Evolutionary conservation across 2,329 filamentous ascomycete genomes (phyloP).

Genomic region (Aspergillus sp.): DNA sequence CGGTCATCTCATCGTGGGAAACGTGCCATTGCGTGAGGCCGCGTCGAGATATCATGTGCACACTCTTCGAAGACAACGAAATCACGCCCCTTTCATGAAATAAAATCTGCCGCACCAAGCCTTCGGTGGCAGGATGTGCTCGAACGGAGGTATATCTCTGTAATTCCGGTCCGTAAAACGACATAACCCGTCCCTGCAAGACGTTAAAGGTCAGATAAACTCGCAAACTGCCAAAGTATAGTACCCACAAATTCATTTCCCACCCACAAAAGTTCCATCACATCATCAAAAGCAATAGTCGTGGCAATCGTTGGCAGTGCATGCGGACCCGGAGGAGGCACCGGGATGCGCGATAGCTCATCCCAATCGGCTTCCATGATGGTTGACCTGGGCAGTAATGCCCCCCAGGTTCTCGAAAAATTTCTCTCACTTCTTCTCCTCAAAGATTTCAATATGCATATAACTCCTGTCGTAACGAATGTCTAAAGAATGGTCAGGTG

Average conservation of each 20-base stretch:
- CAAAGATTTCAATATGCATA: not conserved
- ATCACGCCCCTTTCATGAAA: constrained; percentile 89
- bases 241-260: constrained; percentile 77
- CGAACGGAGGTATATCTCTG: constrained; percentile 87
- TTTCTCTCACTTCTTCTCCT: not conserved
- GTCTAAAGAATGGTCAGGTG: constrained; percentile 11
- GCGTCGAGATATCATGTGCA: constrained; percentile 81
- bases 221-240: constrained; percentile 6
- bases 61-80: constrained; percentile 70
- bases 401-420: constrained; percentile 3
- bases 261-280: constrained; percentile 85
- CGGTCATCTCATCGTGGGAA: constrained; percentile 69
- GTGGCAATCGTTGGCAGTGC: constrained; percentile 64
- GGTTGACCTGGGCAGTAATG: constrained; percentile 9
- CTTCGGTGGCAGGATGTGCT: constrained; percentile 66
- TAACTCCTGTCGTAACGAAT: not conserved
- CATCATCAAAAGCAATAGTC: constrained; percentile 80
- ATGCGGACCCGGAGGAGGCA: constrained; percentile 69
- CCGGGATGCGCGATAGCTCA: constrained; percentile 72
- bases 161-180: constrained; percentile 79
- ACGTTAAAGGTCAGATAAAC: constrained; percentile 5
- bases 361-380: constrained; percentile 44
- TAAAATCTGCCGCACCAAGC: constrained; percentile 76
- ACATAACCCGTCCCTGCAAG: constrained; percentile 72
- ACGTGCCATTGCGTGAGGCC: constrained; percentile 87